Conservation (phyloP, 179 eudicot species). For the Actinidia arguta region DNA sequence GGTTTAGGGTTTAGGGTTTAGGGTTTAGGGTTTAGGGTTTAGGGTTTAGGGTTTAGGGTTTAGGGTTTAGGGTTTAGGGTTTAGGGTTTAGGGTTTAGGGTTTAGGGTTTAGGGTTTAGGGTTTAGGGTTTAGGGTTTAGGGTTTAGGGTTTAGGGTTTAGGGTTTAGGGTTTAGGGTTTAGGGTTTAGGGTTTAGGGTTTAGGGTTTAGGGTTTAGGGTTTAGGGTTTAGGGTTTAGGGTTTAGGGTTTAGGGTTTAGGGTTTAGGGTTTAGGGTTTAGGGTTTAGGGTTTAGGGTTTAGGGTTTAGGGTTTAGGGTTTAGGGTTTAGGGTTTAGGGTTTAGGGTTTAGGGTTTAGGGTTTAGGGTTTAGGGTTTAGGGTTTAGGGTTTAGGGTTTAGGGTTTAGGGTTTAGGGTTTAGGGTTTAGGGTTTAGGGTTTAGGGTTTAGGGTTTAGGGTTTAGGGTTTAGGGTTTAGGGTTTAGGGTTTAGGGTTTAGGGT, state of each 20-base stretch:
- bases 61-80: not conserved
- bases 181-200: not conserved
- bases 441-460: not conserved
- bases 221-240: not conserved
- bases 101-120: not conserved
- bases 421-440: not conserved
- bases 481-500: not conserved
- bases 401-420: not conserved
- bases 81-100: not conserved
- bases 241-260: not conserved
- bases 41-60: conserved; percentile 2
- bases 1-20: conserved; percentile 13
- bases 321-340: conserved; percentile 8
- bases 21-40: not conserved
- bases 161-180: not conserved
- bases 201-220: not conserved
- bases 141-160: conserved; percentile 5
- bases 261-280: conserved; percentile 6
- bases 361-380: not conserved
- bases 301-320: conserved; percentile 8
- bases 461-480: not conserved
- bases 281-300: conserved; percentile 1
- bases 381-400: not conserved
- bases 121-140: not conserved
- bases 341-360: conserved; percentile 3